Evolutionary conservation across 441 rosid genomes (phyloP).

Genomic region (Euphorbia schlechtendalii): DNA sequence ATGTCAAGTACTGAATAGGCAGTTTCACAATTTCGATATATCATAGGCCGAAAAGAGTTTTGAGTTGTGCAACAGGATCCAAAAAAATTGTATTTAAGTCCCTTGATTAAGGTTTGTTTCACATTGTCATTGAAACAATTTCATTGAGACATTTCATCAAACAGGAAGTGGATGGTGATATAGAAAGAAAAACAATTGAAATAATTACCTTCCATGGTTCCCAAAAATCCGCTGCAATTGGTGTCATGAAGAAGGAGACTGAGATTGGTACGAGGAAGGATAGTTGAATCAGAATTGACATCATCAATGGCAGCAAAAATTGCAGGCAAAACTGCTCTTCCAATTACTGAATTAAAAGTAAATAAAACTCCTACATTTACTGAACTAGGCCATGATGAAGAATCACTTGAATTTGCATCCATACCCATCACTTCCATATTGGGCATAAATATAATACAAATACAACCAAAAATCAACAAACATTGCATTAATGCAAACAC

Average conservation of each 20-base stretch:
- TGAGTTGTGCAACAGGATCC: too few species aligned
- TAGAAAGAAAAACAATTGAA: background rate
- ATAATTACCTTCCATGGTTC: slow-evolving; percentile 71
- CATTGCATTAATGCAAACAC: slow-evolving; percentile 20
- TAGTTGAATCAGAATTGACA: slow-evolving; percentile 55
- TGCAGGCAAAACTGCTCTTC: slow-evolving; percentile 63
- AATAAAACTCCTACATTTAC: slow-evolving; percentile 65
- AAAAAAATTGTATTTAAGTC: too few species aligned
- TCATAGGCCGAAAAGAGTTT: too few species aligned
- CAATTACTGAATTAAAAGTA: slow-evolving; percentile 68
- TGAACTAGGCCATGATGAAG: slow-evolving; percentile 40
- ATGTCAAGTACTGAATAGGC: too few species aligned
- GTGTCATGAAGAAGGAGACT: slow-evolving; percentile 44
- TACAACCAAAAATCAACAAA: slow-evolving; percentile 30
- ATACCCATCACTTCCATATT: slow-evolving; percentile 28
- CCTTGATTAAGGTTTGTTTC: background rate
- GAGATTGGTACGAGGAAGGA: slow-evolving; percentile 50
- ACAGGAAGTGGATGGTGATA: background rate
- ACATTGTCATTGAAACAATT: background rate
- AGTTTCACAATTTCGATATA: too few species aligned
- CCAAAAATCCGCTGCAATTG: slow-evolving; percentile 81
- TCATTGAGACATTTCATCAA: background rate
- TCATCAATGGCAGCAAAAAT: slow-evolving; percentile 64
- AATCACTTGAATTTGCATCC: slow-evolving; percentile 31
- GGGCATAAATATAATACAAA: slow-evolving; percentile 33